phyloP scores from a whole-genome alignment of 2,329 filamentous ascomycete genomes.

The Penicillium janthinellum region DNA sequence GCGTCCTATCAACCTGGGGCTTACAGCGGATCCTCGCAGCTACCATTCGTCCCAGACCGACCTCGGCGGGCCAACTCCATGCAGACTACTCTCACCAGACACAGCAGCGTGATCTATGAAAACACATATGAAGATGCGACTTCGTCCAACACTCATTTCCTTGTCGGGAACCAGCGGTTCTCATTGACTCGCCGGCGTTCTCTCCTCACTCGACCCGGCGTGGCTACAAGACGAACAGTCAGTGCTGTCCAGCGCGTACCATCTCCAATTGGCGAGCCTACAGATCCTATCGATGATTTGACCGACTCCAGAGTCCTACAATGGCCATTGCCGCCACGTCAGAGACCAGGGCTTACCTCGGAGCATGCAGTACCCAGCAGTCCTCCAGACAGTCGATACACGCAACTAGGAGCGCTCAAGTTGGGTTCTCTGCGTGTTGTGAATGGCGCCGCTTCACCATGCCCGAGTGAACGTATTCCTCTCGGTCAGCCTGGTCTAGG shows the following conservation, averaged over 20 bases:
- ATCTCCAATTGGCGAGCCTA: constrained; percentile 28
- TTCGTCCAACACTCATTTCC: constrained; percentile 38
- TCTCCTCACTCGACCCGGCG: constrained; percentile 37
- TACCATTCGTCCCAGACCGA: constrained; percentile 18
- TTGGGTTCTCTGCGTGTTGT: constrained; percentile 44
- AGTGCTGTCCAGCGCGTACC: constrained; percentile 25
- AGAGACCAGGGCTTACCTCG: constrained; percentile 14
- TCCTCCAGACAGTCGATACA: constrained; percentile 38
- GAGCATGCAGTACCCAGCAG: constrained; percentile 25
- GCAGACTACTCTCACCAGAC: constrained; percentile 29
- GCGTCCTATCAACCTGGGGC: constrained; percentile 27
- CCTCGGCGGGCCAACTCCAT: constrained; percentile 35
- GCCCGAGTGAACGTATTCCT: constrained; percentile 37
- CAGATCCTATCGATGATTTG: constrained; percentile 13
- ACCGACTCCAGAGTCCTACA: constrained; percentile 18
- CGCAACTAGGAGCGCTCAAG: constrained; percentile 45
- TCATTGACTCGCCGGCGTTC: constrained; percentile 43
- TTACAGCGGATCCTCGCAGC: constrained; percentile 15
- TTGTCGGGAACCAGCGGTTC: constrained; percentile 36
- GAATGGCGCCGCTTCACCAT: constrained; percentile 42
- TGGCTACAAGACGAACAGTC: constrained; percentile 39
- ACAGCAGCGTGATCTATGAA: constrained; percentile 29
- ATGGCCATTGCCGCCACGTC: constrained; percentile 24
- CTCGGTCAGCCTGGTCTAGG: constrained; percentile 23
- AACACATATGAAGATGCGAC: constrained; percentile 30